phyloP scores from a whole-genome alignment of 257 asterid genomes.

The Capsicum rhomboideum region DNA sequence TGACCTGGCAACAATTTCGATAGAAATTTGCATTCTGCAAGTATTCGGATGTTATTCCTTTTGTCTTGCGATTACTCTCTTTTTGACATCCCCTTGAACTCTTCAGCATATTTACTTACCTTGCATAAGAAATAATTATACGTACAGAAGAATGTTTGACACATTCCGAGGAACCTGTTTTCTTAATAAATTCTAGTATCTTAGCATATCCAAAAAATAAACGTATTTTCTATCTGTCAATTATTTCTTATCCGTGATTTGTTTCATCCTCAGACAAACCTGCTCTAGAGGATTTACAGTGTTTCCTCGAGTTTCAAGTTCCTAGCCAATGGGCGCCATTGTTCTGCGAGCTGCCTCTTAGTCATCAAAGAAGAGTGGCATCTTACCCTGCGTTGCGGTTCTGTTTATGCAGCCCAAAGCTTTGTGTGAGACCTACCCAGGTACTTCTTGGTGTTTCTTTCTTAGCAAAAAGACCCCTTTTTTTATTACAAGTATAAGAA shows the following conservation, averaged over 20 bases:
- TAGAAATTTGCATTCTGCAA: not conserved
- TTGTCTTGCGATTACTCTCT: not conserved
- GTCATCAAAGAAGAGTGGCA: conserved; percentile 79
- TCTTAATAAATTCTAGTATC: not conserved
- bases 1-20: not conserved
- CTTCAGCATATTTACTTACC: not conserved
- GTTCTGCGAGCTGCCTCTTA: conserved; percentile 84
- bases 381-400: conserved; percentile 74
- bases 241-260: not conserved
- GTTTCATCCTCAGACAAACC: conserved; percentile 60
- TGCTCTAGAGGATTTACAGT: conserved; percentile 74
- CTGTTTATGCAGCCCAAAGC: conserved; percentile 70
- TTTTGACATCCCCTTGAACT: not conserved
- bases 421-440: conserved; percentile 73
- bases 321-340: conserved; percentile 95
- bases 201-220: not conserved
- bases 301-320: conserved; percentile 94
- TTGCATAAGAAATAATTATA: not conserved
- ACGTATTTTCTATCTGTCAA: not conserved
- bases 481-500: not conserved
- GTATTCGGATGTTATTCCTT: not conserved
- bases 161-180: not conserved
- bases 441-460: conserved; percentile 21
- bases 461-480: not conserved
- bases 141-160: not conserved